Evolutionary conservation across 1,284 basidiomycete species (phyloP).

Genomic region (Schizophyllum amplum): DNA sequence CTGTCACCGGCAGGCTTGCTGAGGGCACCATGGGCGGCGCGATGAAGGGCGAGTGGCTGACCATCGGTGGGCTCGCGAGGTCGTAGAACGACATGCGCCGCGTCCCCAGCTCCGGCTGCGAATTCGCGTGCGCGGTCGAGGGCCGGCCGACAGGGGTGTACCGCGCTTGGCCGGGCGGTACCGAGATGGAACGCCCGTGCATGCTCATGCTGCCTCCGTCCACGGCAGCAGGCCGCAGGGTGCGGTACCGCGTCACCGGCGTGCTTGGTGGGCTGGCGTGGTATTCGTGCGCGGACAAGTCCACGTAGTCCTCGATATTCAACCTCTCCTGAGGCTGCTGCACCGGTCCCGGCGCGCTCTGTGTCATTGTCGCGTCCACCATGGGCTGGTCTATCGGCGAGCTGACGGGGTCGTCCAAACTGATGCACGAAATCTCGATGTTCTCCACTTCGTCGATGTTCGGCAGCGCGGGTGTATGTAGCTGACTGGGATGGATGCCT

Average conservation of each 20-base stretch:
- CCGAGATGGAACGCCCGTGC: constrained; percentile 26
- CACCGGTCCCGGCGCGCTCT: not conserved
- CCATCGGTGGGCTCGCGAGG: not conserved
- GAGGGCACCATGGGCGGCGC: not conserved
- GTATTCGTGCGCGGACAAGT: constrained; percentile 6
- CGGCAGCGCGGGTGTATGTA: not conserved
- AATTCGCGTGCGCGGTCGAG: not conserved
- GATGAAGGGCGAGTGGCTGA: not conserved
- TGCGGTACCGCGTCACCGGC: constrained; percentile 37
- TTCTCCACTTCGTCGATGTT: constrained; percentile 1
- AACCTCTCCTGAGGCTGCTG: not conserved
- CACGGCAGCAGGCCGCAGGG: constrained; percentile 25
- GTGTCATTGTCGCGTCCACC: not conserved
- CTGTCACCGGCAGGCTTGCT: constrained; percentile 11
- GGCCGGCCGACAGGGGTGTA: constrained; percentile 2
- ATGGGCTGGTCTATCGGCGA: not conserved
- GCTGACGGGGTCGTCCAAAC: not conserved
- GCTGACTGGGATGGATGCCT: constrained; percentile 47
- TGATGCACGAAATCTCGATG: not conserved
- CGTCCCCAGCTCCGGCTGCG: constrained; percentile 5
- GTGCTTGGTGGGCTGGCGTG: constrained; percentile 56
- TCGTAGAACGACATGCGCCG: not conserved
- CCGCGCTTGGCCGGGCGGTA: constrained; percentile 23
- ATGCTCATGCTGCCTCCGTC: constrained; percentile 10
- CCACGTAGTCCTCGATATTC: not conserved